Evolutionary conservation across 148 eudicot species (phyloP), one percentile per base, ranked within the genome.

Genomic region (Amaranthus palmeri): DNA sequence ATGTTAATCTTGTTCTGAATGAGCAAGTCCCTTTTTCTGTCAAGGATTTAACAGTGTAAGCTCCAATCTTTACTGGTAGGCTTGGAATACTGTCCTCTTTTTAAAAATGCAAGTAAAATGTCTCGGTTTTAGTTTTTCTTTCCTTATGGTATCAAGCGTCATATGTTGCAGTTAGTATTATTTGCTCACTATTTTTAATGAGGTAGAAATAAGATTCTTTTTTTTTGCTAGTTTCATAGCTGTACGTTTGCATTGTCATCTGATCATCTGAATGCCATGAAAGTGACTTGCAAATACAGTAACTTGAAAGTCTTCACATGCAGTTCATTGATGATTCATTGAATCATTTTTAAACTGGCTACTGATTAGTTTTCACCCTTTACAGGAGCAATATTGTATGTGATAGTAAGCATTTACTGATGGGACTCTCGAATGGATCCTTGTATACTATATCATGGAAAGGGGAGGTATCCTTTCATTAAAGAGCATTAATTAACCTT

Each of bases 371-470:
- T 50, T 70, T 57, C 59, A 41, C 69, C 57, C 25, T 58, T 79
- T 67, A 51, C 89, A 92, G 97, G 92, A 89, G 97, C 86, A 92
- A 92, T 75, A 81, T 92, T 40, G 79, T 88, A 40, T 89, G 96
- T 77, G 97, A 92, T 77, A 92, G 70, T 82, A 92, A 92, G 81
- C 86, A 92, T 80, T 75, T 92, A 77, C 80, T 92, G 62, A 64
- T 89, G 56, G 97, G 97, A 74, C 87, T 92, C 61, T 82, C 97
- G 65, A 87, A 87, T 81, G 93, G 97, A 82, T 84, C 93, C 57
- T 76, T 95, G 71, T 95, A 91, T 81, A 86, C 83, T 72, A 88
- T 95, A 80, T 95, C 99, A 61, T 95, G 99, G 99, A 91, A 91
- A 87, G 99, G 99, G 67, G 99, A 95, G 99, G 99, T 95, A 95